These are phyloP conservation scores for Penicillium sp. DNA, from an alignment of 2,329 filamentous ascomycete genomes.

Conservation along the genomic window DNA sequence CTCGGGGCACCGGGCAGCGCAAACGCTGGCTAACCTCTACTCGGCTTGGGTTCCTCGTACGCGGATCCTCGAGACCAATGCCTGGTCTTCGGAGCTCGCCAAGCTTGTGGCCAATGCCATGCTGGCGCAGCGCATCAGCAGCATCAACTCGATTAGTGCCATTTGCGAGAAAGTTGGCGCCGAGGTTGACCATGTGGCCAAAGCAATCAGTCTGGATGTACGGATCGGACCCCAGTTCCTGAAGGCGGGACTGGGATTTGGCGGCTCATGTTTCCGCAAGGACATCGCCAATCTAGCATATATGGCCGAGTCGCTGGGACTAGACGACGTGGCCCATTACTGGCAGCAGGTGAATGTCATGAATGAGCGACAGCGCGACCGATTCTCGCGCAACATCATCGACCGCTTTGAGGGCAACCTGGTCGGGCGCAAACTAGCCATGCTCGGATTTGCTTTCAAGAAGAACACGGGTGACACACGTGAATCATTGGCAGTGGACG, in stretches of 20 bases:
- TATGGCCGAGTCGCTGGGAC: slow-evolving; percentile 63
- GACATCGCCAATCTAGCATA: slow-evolving; percentile 71
- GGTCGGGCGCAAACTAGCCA: slow-evolving; percentile 63
- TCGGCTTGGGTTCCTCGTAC: slow-evolving; percentile 63
- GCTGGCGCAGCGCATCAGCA: slow-evolving; percentile 73
- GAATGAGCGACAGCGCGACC: slow-evolving; percentile 69
- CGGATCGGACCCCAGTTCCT: slow-evolving; percentile 70
- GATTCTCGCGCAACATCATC: slow-evolving; percentile 64
- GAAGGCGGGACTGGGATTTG: slow-evolving; percentile 71
- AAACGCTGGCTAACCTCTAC: slow-evolving; percentile 62
- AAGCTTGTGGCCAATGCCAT: slow-evolving; percentile 78
- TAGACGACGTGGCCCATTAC: slow-evolving; percentile 69
- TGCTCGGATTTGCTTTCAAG: slow-evolving; percentile 76
- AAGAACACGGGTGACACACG: slow-evolving; percentile 72
- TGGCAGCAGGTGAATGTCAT: slow-evolving; percentile 70
- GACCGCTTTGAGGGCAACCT: slow-evolving; percentile 65
- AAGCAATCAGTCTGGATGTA: slow-evolving; percentile 63
- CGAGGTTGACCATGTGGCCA: slow-evolving; percentile 67
- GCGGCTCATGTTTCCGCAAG: slow-evolving; percentile 77
- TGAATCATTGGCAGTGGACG: slow-evolving; percentile 64
- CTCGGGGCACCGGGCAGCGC: slow-evolving; percentile 59
- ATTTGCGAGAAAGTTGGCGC: slow-evolving; percentile 73
- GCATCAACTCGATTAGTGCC: slow-evolving; percentile 75
- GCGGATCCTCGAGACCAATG: slow-evolving; percentile 66
- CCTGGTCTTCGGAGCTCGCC: slow-evolving; percentile 72